Conservation (phyloP, 306 rosid genomes). For the Morella rubra region DNA sequence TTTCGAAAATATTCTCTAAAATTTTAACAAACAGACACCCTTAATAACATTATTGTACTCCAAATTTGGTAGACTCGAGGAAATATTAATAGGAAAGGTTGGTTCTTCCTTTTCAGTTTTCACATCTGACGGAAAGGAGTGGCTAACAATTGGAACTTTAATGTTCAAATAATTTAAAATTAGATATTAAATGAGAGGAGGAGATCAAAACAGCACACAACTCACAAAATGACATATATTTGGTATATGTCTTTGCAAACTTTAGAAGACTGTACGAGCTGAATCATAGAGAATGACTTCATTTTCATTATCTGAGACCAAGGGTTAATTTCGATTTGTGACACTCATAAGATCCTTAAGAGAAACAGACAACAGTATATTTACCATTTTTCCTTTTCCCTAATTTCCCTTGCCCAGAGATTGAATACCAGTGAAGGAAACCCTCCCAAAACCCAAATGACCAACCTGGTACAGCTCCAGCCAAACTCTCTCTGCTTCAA, state of each 20-base stretch:
- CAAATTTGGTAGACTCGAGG: background rate
- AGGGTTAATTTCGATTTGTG: background rate
- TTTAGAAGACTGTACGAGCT: background rate
- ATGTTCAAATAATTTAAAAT: background rate
- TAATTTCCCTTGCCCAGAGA: constrained; percentile 31
- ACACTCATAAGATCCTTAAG: background rate
- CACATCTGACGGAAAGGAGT: background rate
- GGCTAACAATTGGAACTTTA: background rate
- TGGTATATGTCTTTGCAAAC: background rate
- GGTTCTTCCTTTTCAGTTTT: background rate
- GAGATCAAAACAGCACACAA: background rate
- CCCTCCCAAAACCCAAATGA: constrained; percentile 87
- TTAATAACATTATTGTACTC: background rate
- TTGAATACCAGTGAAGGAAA: constrained; percentile 49
- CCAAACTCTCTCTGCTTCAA: constrained; percentile 79
- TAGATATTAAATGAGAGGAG: background rate
- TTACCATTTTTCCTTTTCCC: constrained; percentile 16
- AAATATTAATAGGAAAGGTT: background rate
- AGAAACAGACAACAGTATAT: background rate
- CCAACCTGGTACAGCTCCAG: constrained; percentile 63
- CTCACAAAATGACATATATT: background rate
- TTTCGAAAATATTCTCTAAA: too few species aligned
- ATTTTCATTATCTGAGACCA: background rate
- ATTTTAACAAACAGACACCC: too few species aligned
- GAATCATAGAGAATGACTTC: background rate